Base-by-base conservation (phyloP, 176 grass and related monocot genomes). In the Oryza coarctata region DNA sequence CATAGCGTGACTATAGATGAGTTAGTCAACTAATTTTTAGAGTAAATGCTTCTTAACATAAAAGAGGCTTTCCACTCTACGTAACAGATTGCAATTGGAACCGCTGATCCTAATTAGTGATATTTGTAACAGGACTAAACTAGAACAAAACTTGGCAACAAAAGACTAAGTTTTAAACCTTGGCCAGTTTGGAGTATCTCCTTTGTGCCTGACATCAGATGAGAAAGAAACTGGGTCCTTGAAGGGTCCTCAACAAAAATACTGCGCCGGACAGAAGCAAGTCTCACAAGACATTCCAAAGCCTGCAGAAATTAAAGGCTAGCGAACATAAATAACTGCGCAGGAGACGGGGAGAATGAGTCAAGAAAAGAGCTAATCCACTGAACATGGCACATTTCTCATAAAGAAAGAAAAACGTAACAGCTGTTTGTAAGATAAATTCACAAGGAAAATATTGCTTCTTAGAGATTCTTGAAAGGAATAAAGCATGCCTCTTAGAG, bases 101-200 rank as follows among this genome's bases (percentile, higher is more conserved):
- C 0, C 57, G 66, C 28, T 34, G 34, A 5, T 78, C 58, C 64
- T 12, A 43, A 58, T 68, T 11, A 33, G 7, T 60, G 12, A 60
- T 55, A 80, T 6, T 57, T 25, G 7, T 57, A 41, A 60, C 27
- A 65, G 27, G 25, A 78, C 20, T 65, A 55, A 65, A 70, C 22
- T 27, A 81, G 34, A 73, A 68, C 25, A 86, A 70, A 62, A 74
- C 29, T 73, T 85, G 41, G 38, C 4, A 65, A 65, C 28, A 36
- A 78, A 60, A 9, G 4, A 60, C 67, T 11, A 45, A 61, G 64
- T 65, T 58, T 69, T 82, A 71, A 74, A 97, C 97, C 97, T 99
- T 95, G 91, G 82, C 97, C 97, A 52, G 87, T 99, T 92, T 94
- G 91, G 68, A 99, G 91, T 85, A 99, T 99, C 86, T 99, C 97